phyloP scores from a whole-genome alignment of 495 filamentous ascomycete genomes.

The Xylaria grammica region DNA sequence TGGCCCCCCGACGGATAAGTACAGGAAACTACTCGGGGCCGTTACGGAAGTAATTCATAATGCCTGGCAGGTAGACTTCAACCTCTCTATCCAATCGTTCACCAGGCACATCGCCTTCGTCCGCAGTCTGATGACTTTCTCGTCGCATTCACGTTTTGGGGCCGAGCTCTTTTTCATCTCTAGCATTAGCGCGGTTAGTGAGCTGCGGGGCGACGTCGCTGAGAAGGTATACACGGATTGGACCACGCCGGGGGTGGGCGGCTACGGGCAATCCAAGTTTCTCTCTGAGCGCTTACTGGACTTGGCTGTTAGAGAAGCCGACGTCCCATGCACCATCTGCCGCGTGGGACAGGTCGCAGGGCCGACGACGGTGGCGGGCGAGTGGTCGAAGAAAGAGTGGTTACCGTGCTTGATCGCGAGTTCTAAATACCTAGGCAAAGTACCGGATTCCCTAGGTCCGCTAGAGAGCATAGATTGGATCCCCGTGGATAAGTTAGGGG shows the following conservation, averaged over 20 bases:
- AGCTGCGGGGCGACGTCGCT: constrained; percentile 36
- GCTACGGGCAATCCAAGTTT: constrained; percentile 61
- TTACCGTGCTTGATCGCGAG: constrained; percentile 54
- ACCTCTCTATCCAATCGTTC: constrained; percentile 45
- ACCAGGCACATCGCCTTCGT: constrained; percentile 43
- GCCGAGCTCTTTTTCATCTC: constrained; percentile 49
- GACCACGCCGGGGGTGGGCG: constrained; percentile 34
- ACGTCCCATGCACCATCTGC: constrained; percentile 45
- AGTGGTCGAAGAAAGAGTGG: constrained; percentile 63
- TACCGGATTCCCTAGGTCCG: constrained; percentile 45
- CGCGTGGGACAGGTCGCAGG: constrained; percentile 62
- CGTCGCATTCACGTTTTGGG: constrained; percentile 28
- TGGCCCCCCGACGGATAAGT: constrained; percentile 15
- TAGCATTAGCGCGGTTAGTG: constrained; percentile 35
- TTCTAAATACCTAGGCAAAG: constrained; percentile 41
- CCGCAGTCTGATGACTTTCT: constrained; percentile 45
- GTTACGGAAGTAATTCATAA: constrained; percentile 47
- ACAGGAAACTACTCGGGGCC: constrained; percentile 19
- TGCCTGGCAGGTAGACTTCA: constrained; percentile 60
- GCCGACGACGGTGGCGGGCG: constrained; percentile 40
- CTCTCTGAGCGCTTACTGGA: constrained; percentile 54
- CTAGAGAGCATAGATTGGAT: constrained; percentile 57
- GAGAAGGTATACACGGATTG: constrained; percentile 47
- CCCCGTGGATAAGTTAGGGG: constrained; percentile 48
- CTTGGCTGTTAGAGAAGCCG: constrained; percentile 36